Evolutionary conservation across 1,139 yeast species (phyloP).

Genomic region (Candida mesenterica): DNA sequence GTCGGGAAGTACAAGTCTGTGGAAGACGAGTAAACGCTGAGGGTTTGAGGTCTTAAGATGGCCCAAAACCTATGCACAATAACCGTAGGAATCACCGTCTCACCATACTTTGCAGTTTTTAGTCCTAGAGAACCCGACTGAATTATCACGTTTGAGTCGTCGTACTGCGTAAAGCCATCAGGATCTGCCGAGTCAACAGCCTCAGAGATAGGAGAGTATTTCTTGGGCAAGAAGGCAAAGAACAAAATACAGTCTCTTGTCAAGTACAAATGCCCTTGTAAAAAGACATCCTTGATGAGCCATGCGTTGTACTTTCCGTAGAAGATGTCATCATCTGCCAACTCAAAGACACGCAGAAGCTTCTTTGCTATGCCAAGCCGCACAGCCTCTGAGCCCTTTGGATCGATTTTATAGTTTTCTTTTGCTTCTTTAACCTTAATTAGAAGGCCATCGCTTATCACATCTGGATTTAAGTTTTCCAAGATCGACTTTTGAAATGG

Average conservation of each 20-base stretch:
- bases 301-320: constrained; percentile 67
- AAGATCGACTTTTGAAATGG: constrained; percentile 37
- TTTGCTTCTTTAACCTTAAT: constrained; percentile 9
- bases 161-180: constrained; percentile 13
- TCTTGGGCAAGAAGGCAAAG: constrained; percentile 77
- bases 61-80: constrained; percentile 64
- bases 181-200: constrained; percentile 1
- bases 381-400: constrained; percentile 11
- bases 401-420: constrained; percentile 11
- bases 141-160: constrained; percentile 32
- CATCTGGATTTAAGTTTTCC: constrained; percentile 30
- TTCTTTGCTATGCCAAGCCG: constrained; percentile 34
- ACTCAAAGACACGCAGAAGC: constrained; percentile 34
- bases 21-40: constrained; percentile 67
- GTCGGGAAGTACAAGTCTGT: constrained; percentile 82
- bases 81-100: constrained; percentile 34
- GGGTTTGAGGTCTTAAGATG: constrained; percentile 63
- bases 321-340: constrained; percentile 51
- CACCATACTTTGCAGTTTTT: constrained; percentile 47
- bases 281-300: constrained; percentile 75
- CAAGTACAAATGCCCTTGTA: constrained; percentile 82
- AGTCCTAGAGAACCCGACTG: constrained; percentile 51
- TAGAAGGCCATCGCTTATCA: constrained; percentile 21
- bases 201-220: constrained; percentile 13
- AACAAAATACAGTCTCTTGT: constrained; percentile 67